These are phyloP conservation scores for Aspergillus sp. DNA, from an alignment of 2,329 filamentous ascomycete genomes.

Conservation along the genomic window DNA sequence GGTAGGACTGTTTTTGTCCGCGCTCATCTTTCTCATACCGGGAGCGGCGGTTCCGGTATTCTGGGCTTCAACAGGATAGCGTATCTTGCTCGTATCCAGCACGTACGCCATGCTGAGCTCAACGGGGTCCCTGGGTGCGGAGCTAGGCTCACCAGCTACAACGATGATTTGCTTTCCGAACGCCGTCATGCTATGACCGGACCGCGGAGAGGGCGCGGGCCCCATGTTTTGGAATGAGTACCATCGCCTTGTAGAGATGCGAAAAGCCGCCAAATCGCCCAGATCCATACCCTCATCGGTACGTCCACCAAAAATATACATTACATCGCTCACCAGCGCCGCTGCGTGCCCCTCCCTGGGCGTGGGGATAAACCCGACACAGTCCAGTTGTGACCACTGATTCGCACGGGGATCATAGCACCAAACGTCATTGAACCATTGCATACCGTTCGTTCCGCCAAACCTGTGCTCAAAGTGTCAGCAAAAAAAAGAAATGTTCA, in stretches of 20 bases:
- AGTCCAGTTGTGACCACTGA: conserved; percentile 81
- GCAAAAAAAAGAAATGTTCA: not conserved
- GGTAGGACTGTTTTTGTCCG: conserved; percentile 35
- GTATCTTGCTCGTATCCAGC: conserved; percentile 89
- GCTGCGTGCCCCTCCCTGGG: conserved; percentile 92
- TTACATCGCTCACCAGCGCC: conserved; percentile 89
- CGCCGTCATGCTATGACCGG: conserved; percentile 95
- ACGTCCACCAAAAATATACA: conserved; percentile 97
- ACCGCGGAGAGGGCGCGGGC: conserved; percentile 83
- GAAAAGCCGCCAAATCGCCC: conserved; percentile 83
- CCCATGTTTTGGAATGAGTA: conserved; percentile 99
- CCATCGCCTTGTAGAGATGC: conserved; percentile 79
- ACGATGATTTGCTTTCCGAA: conserved; percentile 90
- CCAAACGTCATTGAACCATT: conserved; percentile 99
- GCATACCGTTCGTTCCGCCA: conserved; percentile 88
- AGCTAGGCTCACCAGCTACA: conserved; percentile 88
- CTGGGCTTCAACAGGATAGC: conserved; percentile 74
- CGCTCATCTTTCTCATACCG: conserved; percentile 37
- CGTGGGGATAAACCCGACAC: conserved; percentile 93
- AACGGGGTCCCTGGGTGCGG: conserved; percentile 68
- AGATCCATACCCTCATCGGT: conserved; percentile 89
- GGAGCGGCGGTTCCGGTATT: conserved; percentile 33
- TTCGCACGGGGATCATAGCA: conserved; percentile 81
- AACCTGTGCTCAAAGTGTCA: conserved; percentile 53
- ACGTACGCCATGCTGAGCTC: conserved; percentile 87